Conservation (phyloP, 1,139 yeast genomes). For the Yamadazyma mexicana region DNA sequence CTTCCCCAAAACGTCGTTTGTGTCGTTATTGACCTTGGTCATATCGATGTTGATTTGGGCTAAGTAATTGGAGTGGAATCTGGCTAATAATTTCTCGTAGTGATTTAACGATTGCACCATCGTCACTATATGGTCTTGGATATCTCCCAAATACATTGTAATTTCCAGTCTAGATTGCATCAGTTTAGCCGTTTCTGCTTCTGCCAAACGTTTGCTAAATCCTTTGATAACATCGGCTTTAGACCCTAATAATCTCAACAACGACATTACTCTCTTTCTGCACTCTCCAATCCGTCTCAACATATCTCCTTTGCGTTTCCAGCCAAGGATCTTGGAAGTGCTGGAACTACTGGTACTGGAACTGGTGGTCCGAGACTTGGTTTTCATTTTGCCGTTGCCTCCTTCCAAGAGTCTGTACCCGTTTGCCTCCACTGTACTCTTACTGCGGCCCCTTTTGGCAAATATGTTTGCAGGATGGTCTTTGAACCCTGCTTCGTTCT, state of each 20-base stretch:
- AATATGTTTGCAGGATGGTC: constrained; percentile 23
- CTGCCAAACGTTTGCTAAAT: constrained; percentile 86
- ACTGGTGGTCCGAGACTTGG: constrained; percentile 11
- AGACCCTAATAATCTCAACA: constrained; percentile 78
- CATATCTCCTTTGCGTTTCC: constrained; percentile 95
- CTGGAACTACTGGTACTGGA: constrained; percentile 30
- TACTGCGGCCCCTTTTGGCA: constrained; percentile 38
- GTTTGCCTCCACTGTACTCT: constrained; percentile 38
- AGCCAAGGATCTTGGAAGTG: constrained; percentile 61
- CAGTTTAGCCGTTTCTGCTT: constrained; percentile 58
- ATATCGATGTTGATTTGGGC: constrained; percentile 97
- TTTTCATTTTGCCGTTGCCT: constrained; percentile 7
- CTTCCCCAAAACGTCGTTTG: constrained; percentile 93
- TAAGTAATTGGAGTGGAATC: constrained; percentile 91
- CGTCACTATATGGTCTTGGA: constrained; percentile 91
- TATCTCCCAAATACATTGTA: constrained; percentile 89
- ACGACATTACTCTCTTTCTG: constrained; percentile 90
- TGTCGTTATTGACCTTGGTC: constrained; percentile 96
- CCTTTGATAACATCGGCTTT: constrained; percentile 97
- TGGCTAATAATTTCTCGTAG: constrained; percentile 86
- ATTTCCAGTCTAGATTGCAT: constrained; percentile 38
- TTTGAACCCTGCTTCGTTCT: constrained; percentile 9
- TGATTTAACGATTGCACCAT: constrained; percentile 95
- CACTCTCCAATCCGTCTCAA: constrained; percentile 92
- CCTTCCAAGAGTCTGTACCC: constrained; percentile 11